Evolutionary conservation across 2,329 filamentous ascomycete genomes (phyloP).

Genomic region (Cladorrhinum sp.): DNA sequence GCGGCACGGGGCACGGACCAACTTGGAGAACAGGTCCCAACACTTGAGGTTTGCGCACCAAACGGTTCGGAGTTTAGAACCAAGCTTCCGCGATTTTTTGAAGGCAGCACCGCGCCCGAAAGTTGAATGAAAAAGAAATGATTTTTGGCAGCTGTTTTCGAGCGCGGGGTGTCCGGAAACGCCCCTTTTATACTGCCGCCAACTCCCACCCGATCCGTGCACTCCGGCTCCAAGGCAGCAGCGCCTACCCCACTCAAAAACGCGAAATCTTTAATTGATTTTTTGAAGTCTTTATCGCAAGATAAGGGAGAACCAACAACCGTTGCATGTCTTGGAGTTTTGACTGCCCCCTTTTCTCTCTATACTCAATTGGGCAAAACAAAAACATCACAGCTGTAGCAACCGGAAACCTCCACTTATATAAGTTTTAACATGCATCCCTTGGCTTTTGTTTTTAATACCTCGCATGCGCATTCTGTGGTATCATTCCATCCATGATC

Average conservation of each 20-base stretch:
- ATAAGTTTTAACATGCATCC: background rate
- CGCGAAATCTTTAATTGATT: constrained; percentile 5
- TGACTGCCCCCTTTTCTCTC: background rate
- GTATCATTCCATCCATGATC: background rate
- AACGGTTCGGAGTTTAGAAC: constrained; percentile 18
- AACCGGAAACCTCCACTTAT: background rate
- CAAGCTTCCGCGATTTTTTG: constrained; percentile 16
- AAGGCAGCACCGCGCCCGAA: constrained; percentile 10
- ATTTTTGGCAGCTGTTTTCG: constrained; percentile 19
- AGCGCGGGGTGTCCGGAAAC: constrained; percentile 14
- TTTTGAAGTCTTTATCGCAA: constrained; percentile 1
- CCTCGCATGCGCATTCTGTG: background rate
- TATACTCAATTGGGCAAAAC: constrained; percentile 17
- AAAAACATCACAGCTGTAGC: constrained; percentile 16
- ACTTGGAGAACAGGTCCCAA: background rate
- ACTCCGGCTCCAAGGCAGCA: background rate
- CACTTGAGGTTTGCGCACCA: constrained; percentile 2
- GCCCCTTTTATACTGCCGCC: constrained; percentile 26
- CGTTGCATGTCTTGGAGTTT: background rate
- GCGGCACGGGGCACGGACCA: constrained; percentile 15
- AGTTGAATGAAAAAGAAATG: constrained; percentile 13
- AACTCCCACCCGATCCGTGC: constrained; percentile 4
- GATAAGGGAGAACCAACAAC: background rate
- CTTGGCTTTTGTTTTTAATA: background rate
- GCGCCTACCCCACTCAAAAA: constrained; percentile 15